Evolutionary conservation across 768 basidiomycete species (phyloP).

Genomic region (Amyloporia xantha): DNA sequence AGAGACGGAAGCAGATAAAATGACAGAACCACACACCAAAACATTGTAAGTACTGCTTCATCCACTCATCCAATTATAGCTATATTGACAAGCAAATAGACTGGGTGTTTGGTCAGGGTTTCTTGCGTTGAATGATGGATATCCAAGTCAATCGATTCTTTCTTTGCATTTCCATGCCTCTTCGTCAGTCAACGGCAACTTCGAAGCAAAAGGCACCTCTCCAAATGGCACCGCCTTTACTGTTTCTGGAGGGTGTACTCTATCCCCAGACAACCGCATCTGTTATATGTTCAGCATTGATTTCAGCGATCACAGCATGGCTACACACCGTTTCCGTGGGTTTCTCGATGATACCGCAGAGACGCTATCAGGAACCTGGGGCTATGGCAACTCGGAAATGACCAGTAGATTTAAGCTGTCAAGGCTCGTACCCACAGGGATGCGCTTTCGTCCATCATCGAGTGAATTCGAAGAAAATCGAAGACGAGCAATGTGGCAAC

Average conservation of each 20-base stretch:
- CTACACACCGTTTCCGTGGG: conserved; percentile 18
- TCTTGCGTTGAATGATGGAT: background rate
- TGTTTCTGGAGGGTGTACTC: background rate
- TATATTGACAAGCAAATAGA: conserved; percentile 15
- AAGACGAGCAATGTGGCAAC: background rate
- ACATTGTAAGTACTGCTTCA: conserved; percentile 1
- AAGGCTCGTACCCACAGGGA: no score
- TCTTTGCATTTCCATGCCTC: background rate
- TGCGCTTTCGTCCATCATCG: no score
- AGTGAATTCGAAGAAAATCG: no score
- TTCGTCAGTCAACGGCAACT: background rate
- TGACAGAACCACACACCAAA: background rate
- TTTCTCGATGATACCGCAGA: conserved; percentile 18
- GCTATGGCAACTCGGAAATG: background rate
- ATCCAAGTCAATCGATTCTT: background rate
- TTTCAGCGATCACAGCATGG: background rate
- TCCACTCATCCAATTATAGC: conserved; percentile 22
- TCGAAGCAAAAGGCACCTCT: background rate
- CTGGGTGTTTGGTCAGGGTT: background rate
- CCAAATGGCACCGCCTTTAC: background rate
- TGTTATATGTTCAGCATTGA: background rate
- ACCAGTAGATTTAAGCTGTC: no score
- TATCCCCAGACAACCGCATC: background rate
- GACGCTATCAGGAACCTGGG: background rate
- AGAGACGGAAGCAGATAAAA: background rate